Evolutionary conservation across 2,329 filamentous ascomycete species (phyloP), one percentile per base, ranked within the genome.

Genomic region (Sarocladium strictum): DNA sequence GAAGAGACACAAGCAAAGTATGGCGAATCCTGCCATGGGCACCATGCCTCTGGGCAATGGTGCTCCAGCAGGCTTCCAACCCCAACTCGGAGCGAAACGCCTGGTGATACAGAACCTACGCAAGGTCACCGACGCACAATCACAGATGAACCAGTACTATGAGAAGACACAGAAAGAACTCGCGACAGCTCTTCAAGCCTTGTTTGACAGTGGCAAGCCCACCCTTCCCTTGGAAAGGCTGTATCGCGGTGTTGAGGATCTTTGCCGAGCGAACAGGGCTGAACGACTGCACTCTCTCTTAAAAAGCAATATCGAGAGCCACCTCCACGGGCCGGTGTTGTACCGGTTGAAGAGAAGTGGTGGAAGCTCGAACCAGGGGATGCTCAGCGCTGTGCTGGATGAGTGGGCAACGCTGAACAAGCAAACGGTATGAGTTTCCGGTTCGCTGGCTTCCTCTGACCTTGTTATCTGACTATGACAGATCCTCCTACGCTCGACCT

Each of bases 21-120:
- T 56, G 49, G 54, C 3, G n/a, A 19, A 3, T 27, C 33, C 59
- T 58, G 54, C 56, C 54, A 70, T 72, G 69, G 61, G 65, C 52
- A 69, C 27, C 14, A 15, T 35, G 27, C 47, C 47, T 33, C n/a
- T 51, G n/a, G 27, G 23, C 27, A 53, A 29, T 38, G 32, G 32
- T 23, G 17, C 32, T 27, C 50, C 35, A 10, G 33, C 50, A 11
- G 50, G 32, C 32, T 67, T 92, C 65, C 88, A 87, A 61, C 85
- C 90, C 12, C 84, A 89, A 63, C 77, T 79, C 11, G 91, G 90
- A 29, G 85, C 90, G 19, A 92, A 87, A 76, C 92, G 87, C 70
- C 80, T 99, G 45, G 82, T 93, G n/a, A 89, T 99, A 63, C 96
- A 96, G 80, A 97, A 97, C 67, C 79, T 97, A 59, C 84, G 87